Evolutionary conservation across 163 green algal genomes (phyloP), one percentile per base, ranked within the genome.

Genomic region (Scenedesmus sp.): DNA sequence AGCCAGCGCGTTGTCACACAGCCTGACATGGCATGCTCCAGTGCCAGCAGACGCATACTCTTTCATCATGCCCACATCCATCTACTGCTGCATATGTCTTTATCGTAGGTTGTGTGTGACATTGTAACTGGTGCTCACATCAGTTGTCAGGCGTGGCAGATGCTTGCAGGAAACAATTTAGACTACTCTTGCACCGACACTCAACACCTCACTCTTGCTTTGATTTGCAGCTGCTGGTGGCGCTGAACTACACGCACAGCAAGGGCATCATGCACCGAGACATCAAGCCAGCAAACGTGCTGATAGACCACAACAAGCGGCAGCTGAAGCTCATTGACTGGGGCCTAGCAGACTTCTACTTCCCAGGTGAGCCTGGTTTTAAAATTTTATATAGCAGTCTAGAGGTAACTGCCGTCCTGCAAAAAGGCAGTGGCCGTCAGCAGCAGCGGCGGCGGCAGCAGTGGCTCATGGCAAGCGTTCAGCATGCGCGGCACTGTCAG

Each of bases 311-410:
- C 93, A 89, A 94, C 70, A 95, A 96, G 92, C 92, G 95, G 7
- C 85, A 98, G 94, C 94, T 99, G 34, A 93, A 95, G 56, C 96
- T 99, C 77, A 98, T 98, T 62, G 97, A 99, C 95, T 99, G 97
- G 97, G 97, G 97, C 52, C 93, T 99, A 3, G 97, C 97, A 57
- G 97, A 98, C 90, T 98, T 98, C 82, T 98, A 98, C 93, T 96
- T 98, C 90, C 97, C 97, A 12, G 94, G 93, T 87, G 66, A 18
- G 16, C 15, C 3, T 3, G 66, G 66, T 12, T 6, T 1, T 0
- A 76, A 5, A 8, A 18, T 26, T 74, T 0, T 46, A 0, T 46
- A 46, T 0, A 46, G 34, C 34, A 46, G 34, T 46, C 34, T 46
- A 0, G 34, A 46, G 34, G 34, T 0, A 46, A 46, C 34, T 46